These are phyloP conservation scores for Ochromonas danica DNA, from an alignment of 108 stramenopile genomes.

Conservation along the genomic window DNA sequence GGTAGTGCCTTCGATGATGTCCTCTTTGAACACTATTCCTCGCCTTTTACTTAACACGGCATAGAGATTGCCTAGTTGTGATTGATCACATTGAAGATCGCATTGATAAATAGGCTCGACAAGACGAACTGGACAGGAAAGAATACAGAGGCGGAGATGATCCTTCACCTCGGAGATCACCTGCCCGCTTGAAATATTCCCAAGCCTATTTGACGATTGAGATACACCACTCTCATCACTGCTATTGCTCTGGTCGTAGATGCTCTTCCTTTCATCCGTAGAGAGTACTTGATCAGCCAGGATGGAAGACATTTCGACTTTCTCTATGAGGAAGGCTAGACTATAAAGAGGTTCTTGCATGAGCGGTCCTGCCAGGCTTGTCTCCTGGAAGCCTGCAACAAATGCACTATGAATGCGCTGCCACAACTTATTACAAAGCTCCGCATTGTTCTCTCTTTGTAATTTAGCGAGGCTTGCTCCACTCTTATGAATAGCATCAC, in stretches of 20 bases:
- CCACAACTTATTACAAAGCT: not conserved
- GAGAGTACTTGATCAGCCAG: too few species aligned
- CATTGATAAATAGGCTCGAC: slow-evolving; percentile 74
- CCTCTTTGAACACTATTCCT: slow-evolving; percentile 75
- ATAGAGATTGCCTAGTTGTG: slow-evolving; percentile 73
- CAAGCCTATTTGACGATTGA: too few species aligned
- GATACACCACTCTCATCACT: too few species aligned
- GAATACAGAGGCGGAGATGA: slow-evolving; percentile 62
- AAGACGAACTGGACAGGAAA: slow-evolving; percentile 72
- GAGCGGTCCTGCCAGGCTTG: slow-evolving; percentile 71
- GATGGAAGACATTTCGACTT: slow-evolving; percentile 40
- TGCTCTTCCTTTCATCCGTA: too few species aligned
- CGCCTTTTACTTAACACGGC: slow-evolving; percentile 73
- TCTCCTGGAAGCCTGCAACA: slow-evolving; percentile 73
- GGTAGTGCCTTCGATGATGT: slow-evolving; percentile 87
- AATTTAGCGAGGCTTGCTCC: too few species aligned
- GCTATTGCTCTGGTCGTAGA: too few species aligned
- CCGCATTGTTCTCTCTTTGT: not conserved
- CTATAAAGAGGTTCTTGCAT: slow-evolving; percentile 80
- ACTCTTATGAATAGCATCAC: too few species aligned
- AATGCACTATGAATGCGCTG: slow-evolving; percentile 11
- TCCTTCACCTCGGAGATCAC: slow-evolving; percentile 33
- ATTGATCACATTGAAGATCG: slow-evolving; percentile 73
- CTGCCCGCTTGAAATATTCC: slow-evolving; percentile 3
- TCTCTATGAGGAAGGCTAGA: slow-evolving; percentile 72